Percentiles rank a stretch among this genome's conserved stretches.
Conservation (phyloP, 2,329 filamentous ascomycete species). For the Iodosphaeria phyllophila region DNA sequence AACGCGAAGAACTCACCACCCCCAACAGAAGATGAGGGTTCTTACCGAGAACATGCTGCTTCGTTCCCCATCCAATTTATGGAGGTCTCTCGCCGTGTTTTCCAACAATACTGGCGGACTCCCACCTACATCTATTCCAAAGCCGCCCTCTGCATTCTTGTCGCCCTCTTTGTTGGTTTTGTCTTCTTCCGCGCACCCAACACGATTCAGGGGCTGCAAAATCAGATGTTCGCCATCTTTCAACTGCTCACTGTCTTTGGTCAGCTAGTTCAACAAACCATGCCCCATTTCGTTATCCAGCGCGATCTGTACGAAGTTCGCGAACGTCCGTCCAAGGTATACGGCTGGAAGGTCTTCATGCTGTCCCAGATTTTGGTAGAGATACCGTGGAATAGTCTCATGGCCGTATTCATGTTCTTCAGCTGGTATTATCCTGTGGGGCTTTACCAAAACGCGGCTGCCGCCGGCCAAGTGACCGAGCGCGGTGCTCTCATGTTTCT, state of each 20-base stretch:
- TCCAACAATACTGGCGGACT: slow-evolving; percentile 71
- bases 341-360: slow-evolving; percentile 71
- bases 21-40: slow-evolving; percentile 15
- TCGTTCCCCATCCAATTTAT: slow-evolving; percentile 47
- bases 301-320: slow-evolving; percentile 65
- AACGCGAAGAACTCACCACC: slow-evolving; percentile 18
- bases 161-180: slow-evolving; percentile 60
- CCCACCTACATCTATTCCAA: slow-evolving; percentile 67
- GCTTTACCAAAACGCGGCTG: slow-evolving; percentile 47
- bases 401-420: slow-evolving; percentile 56
- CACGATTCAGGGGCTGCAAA: slow-evolving; percentile 57
- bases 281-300: slow-evolving; percentile 67
- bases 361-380: slow-evolving; percentile 65
- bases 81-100: slow-evolving; percentile 49
- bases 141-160: slow-evolving; percentile 35
- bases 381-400: slow-evolving; percentile 61
- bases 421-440: slow-evolving; percentile 75
- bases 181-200: slow-evolving; percentile 54
- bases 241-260: slow-evolving; percentile 66
- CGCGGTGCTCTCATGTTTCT: slow-evolving; percentile 64
- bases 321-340: slow-evolving; percentile 62
- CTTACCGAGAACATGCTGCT: slow-evolving; percentile 61
- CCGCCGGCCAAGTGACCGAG: slow-evolving; percentile 37
- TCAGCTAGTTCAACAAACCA: slow-evolving; percentile 55
- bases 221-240: slow-evolving; percentile 70